Evolutionary conservation across 192 early-diverging fungal genomes (phyloP).

Genomic region (Gamsiella multidivaricata): DNA sequence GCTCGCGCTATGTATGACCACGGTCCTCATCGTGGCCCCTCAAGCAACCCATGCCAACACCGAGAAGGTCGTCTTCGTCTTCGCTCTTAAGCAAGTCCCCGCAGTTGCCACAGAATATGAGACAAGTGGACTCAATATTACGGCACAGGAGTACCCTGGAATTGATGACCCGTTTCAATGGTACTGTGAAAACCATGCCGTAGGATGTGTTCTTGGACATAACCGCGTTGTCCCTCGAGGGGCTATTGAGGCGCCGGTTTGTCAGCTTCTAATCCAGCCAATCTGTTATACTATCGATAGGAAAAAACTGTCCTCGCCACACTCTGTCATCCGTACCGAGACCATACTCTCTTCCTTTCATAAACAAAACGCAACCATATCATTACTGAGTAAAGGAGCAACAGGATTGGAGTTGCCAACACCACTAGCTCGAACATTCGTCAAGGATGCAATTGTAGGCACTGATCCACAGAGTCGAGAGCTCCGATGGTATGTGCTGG

Average conservation of each 20-base stretch:
- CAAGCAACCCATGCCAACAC: constrained; percentile 23
- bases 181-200: background rate
- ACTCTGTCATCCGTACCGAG: constrained; percentile 29
- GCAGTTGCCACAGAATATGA: background rate
- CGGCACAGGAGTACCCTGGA: background rate
- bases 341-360: constrained; percentile 21
- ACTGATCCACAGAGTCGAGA: constrained; percentile 27
- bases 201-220: background rate
- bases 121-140: background rate
- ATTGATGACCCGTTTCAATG: constrained; percentile 5
- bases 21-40: background rate
- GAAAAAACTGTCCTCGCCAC: constrained; percentile 17
- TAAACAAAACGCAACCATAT: constrained; percentile 8
- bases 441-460: background rate
- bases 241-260: background rate
- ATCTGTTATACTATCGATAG: background rate
- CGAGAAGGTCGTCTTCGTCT: constrained; percentile 45
- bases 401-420: background rate
- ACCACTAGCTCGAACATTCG: background rate
- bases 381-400: background rate
- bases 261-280: background rate
- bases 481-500: constrained; percentile 53
- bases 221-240: background rate
- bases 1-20: background rate
- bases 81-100: constrained; percentile 4